Conservation (phyloP, 495 filamentous ascomycete genomes). For the Penicillium malachiteum region DNA sequence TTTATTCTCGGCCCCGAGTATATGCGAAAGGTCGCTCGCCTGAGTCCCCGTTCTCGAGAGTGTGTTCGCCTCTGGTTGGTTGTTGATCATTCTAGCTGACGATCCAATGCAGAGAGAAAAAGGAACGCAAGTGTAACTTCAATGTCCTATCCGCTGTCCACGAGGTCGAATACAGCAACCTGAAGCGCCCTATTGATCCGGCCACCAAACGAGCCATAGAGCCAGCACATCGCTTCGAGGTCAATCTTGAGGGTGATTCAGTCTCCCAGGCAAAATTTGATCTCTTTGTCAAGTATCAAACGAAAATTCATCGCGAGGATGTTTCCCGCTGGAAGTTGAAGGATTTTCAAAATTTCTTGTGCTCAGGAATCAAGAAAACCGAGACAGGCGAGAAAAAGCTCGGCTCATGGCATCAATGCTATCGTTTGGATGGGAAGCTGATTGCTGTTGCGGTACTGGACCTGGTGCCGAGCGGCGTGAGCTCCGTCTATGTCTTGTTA, state of each 20-base stretch:
- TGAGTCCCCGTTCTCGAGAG: constrained; percentile 76
- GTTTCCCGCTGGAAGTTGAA: constrained; percentile 60
- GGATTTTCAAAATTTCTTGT: constrained; percentile 83
- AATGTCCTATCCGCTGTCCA: constrained; percentile 72
- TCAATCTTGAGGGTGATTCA: constrained; percentile 75
- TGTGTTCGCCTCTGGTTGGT: constrained; percentile 35
- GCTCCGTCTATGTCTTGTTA: constrained; percentile 89
- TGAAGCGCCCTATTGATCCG: constrained; percentile 51
- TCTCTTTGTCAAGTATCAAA: constrained; percentile 86
- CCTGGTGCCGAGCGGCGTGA: constrained; percentile 80
- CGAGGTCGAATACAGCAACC: constrained; percentile 60
- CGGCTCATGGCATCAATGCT: constrained; percentile 94
- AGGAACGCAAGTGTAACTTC: constrained; percentile 69
- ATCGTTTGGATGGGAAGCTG: constrained; percentile 83
- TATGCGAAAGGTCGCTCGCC: constrained; percentile 65
- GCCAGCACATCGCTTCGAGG: constrained; percentile 75
- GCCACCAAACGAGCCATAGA: constrained; percentile 56
- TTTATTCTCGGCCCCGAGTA: constrained; percentile 80
- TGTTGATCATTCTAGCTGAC: not conserved
- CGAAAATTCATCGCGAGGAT: constrained; percentile 72
- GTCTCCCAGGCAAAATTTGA: constrained; percentile 83
- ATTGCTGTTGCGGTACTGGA: constrained; percentile 90
- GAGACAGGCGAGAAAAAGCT: constrained; percentile 50
- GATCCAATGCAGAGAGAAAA: constrained; percentile 59
- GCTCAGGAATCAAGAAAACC: constrained; percentile 64